Evolutionary conservation across 768 basidiomycete species (phyloP).

Genomic region (Coprinopsis sp.): DNA sequence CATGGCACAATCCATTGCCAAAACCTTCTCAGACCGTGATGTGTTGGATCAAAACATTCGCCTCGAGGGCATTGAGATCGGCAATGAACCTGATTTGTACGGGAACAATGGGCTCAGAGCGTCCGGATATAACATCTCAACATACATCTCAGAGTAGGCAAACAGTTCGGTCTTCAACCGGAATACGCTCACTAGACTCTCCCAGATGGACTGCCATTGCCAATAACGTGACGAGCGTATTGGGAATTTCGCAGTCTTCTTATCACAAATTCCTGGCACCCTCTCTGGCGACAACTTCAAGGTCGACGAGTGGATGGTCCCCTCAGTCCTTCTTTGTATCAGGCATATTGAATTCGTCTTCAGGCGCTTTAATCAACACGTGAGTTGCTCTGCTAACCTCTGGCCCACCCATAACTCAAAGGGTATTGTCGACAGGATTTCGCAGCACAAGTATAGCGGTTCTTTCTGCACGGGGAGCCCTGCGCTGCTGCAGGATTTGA

Average conservation of each 20-base stretch:
- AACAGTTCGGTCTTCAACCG: neutral
- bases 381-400: slow-evolving; percentile 23
- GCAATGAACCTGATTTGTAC: slow-evolving; percentile 61
- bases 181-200: neutral
- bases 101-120: slow-evolving; percentile 38
- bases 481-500: slow-evolving; percentile 55
- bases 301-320: slow-evolving; percentile 47
- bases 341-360: slow-evolving; percentile 43
- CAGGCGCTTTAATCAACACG: slow-evolving; percentile 51
- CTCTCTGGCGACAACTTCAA: slow-evolving; percentile 48
- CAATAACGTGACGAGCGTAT: slow-evolving; percentile 39
- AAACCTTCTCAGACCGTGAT: slow-evolving; percentile 41
- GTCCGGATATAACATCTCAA: slow-evolving; percentile 31
- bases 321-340: slow-evolving; percentile 53
- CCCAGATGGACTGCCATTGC: slow-evolving; percentile 53
- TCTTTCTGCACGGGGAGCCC: slow-evolving; percentile 54
- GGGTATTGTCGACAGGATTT: slow-evolving; percentile 34
- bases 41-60: slow-evolving; percentile 37
- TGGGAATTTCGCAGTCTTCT: slow-evolving; percentile 32
- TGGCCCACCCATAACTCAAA: neutral
- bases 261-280: slow-evolving; percentile 43
- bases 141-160: slow-evolving; percentile 49
- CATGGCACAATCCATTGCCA: slow-evolving; percentile 42
- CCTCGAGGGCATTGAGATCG: slow-evolving; percentile 57
- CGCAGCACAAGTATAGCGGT: slow-evolving; percentile 56